Evolutionary conservation across 1,284 basidiomycete genomes (phyloP), one percentile per base, ranked within the genome.

Genomic region (Rhizopogon parksii): DNA sequence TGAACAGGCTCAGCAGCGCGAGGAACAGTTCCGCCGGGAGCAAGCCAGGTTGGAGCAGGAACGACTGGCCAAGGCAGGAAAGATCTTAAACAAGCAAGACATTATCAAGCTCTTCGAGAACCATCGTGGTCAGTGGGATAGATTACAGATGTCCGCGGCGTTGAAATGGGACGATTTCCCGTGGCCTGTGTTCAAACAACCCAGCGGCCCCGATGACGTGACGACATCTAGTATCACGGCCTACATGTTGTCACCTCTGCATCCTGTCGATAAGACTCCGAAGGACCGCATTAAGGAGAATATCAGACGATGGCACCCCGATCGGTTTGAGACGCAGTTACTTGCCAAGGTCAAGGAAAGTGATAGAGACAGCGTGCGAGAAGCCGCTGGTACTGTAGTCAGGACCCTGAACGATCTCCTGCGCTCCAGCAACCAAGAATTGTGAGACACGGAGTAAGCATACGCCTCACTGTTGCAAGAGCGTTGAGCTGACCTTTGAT

Each of bases 181-280:
- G 19, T 88, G 85, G 85, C 85, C 86, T 1, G 71, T 79, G 67
- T 70, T 85, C 60, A 78, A 71, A 61, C 69, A 68, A 38, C 80
- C 83, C 3, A 70, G 64, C 21, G 63, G 60, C 25, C 74, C 79
- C 7, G 82, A 84, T 36, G 82, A 84, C 4, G 70, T 88, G 55
- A 83, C 78, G 1, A 66, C 71, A 14, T 60, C 68, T 17, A 73
- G 71, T 8, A 76, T 88, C 53, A 70, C 71, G 30, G 75, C 77
- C 36, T 88, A 87, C 56, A 71, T 88, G 52, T 67, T 79, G 47
- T 79, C 79, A 19, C 69, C 77, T 11, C 65, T 78, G 54, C 73
- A 76, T 52, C 75, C 79, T 2, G 60, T 60, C 36, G 80, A 81
- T 34, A 78, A 77, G 62, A 66, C 67, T 32, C 60, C 68, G 36